Conservation (phyloP, 192 early-diverging fungal species). For the Gamsiella multidivaricata region DNA sequence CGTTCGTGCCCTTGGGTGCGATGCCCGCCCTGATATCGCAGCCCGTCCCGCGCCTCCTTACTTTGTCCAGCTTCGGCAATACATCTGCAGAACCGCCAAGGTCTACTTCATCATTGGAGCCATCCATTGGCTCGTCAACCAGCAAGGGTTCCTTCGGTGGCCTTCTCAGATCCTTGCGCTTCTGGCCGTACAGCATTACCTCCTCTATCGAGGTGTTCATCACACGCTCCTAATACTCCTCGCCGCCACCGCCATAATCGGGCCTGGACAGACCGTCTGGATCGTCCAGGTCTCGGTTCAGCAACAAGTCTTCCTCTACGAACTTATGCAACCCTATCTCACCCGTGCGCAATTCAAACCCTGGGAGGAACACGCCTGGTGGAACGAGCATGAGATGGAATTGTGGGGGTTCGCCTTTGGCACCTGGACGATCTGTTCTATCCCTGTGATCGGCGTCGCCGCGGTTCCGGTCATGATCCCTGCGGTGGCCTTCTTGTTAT, state of each 20-base stretch:
- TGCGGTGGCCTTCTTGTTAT: slow-evolving; percentile 24
- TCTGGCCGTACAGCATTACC: slow-evolving; percentile 15
- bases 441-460: slow-evolving; percentile 29
- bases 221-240: background rate
- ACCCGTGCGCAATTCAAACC: slow-evolving; percentile 28
- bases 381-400: slow-evolving; percentile 25
- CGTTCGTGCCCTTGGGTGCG: slow-evolving; percentile 9
- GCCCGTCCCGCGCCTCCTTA: slow-evolving; percentile 20
- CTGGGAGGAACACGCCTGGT: slow-evolving; percentile 45
- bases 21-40: slow-evolving; percentile 27
- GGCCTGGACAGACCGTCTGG: slow-evolving; percentile 38
- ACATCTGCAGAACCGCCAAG: slow-evolving; percentile 12
- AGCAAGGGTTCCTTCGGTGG: background rate
- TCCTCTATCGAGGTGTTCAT: slow-evolving; percentile 8
- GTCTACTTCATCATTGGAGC: slow-evolving; percentile 24
- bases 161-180: background rate
- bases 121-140: slow-evolving; percentile 25
- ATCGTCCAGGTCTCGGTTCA: slow-evolving; percentile 19
- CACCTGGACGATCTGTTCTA: slow-evolving; percentile 20
- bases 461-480: slow-evolving; percentile 32
- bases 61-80: slow-evolving; percentile 25
- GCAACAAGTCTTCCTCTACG: slow-evolving; percentile 42
- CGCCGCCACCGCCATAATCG: slow-evolving; percentile 4
- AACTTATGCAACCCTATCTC: slow-evolving; percentile 43
- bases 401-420: slow-evolving; percentile 33